Evolutionary conservation across 179 eudicot species (phyloP).

Genomic region (Beta corolliflora): DNA sequence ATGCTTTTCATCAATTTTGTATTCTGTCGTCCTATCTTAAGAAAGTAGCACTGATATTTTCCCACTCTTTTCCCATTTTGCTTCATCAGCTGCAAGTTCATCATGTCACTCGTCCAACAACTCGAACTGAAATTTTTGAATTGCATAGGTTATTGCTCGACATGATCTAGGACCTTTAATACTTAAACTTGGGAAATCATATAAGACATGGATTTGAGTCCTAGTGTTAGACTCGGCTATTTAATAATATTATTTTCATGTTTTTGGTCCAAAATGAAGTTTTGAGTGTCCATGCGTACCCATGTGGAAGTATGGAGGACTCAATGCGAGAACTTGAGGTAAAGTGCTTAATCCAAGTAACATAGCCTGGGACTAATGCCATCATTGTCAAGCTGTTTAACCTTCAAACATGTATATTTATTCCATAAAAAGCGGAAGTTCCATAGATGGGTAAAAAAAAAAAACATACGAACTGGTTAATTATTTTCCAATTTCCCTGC

Average conservation of each 20-base stretch:
- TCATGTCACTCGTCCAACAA: not conserved
- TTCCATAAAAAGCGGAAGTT: not conserved
- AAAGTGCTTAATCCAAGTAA: too few species aligned
- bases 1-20: conserved; percentile 6
- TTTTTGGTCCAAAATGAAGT: too few species aligned
- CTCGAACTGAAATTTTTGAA: not conserved
- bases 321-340: too few species aligned
- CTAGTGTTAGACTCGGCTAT: not conserved
- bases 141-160: not conserved
- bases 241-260: too few species aligned
- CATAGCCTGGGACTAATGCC: not conserved
- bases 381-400: not conserved
- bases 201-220: too few species aligned
- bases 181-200: too few species aligned
- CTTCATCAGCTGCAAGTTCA: not conserved
- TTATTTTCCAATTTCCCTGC: not conserved
- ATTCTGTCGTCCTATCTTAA: not conserved
- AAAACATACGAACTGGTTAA: not conserved
- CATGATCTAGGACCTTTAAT: too few species aligned
- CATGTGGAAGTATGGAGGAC: not conserved
- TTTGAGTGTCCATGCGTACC: not conserved
- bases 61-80: not conserved
- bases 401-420: not conserved
- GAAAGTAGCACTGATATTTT: not conserved
- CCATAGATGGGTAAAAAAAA: not conserved